These are phyloP conservation scores for Castanospermum australe DNA, from an alignment of 306 rosid species.

Conservation along the genomic window DNA sequence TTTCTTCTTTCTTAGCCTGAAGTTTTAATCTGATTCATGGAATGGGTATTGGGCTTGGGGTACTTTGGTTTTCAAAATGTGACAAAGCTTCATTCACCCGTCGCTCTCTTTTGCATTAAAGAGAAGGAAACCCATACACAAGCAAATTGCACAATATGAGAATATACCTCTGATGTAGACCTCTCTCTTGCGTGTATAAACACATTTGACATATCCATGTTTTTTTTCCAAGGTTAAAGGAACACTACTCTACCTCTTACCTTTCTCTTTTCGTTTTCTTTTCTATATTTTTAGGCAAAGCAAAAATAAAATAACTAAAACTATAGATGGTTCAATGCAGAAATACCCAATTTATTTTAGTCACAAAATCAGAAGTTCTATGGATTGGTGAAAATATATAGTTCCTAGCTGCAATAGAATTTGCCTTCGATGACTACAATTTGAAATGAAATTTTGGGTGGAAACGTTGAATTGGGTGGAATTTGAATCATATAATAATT, in stretches of 20 bases:
- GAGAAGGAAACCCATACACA: constrained; percentile 4
- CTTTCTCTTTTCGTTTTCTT: background rate
- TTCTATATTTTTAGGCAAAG: background rate
- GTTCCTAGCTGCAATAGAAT: background rate
- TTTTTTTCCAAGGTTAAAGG: constrained; percentile 29
- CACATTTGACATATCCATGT: background rate
- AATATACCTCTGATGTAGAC: constrained; percentile 33
- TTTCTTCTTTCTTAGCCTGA: constrained; percentile 16
- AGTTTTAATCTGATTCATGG: constrained; percentile 32
- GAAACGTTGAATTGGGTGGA: too few species aligned
- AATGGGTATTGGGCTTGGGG: constrained; percentile 31
- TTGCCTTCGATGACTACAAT: background rate
- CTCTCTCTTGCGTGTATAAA: background rate
- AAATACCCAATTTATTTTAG: background rate
- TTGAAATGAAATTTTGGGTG: too few species aligned
- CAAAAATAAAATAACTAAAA: background rate
- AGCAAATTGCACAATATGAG: constrained; percentile 23
- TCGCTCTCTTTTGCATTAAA: constrained; percentile 54
- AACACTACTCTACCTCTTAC: background rate
- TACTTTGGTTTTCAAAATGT: constrained; percentile 55
- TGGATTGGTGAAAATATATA: background rate
- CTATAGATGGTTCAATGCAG: background rate
- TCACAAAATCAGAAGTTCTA: background rate
- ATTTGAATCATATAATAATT: too few species aligned
- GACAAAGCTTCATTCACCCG: constrained; percentile 61